Percentiles rank a stretch among this genome's conserved stretches.
Evolutionary conservation across 768 basidiomycete genomes (phyloP).

Genomic region (Rickenella mellea): DNA sequence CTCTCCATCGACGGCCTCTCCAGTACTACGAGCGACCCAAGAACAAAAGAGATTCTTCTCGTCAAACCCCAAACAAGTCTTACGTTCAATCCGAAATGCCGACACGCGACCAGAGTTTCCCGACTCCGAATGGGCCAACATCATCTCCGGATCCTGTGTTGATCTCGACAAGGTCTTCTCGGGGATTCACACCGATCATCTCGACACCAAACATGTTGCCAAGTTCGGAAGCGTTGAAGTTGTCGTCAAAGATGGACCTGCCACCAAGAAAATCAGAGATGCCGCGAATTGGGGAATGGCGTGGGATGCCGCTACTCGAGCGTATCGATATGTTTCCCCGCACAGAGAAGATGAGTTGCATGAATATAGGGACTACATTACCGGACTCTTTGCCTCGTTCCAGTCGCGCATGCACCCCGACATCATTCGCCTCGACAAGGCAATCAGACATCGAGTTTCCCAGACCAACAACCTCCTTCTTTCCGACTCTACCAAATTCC

Average conservation of each 20-base stretch:
- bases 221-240: slow-evolving; percentile 4
- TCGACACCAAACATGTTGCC: slow-evolving; percentile 6
- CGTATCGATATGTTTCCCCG: slow-evolving; percentile 16
- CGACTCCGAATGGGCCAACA: too few species aligned
- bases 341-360: slow-evolving; percentile 17
- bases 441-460: slow-evolving; percentile 15
- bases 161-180: slow-evolving; percentile 18
- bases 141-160: slow-evolving; percentile 16
- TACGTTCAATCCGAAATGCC: too few species aligned
- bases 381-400: slow-evolving; percentile 12
- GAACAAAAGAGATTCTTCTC: too few species aligned
- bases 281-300: slow-evolving; percentile 17
- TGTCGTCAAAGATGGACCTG: not conserved
- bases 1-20: too few species aligned
- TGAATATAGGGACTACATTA: slow-evolving; percentile 18
- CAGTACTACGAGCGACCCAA: too few species aligned
- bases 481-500: slow-evolving; percentile 13
- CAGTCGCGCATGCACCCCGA: slow-evolving; percentile 2
- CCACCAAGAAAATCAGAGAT: slow-evolving; percentile 9
- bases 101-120: too few species aligned
- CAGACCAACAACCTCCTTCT: slow-evolving; percentile 10
- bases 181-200: slow-evolving; percentile 6
- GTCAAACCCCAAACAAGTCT: too few species aligned
- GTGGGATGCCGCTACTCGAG: slow-evolving; percentile 9
- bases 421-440: slow-evolving; percentile 23